A percentile compares a stretch with the other conserved stretches of the same genome.
Conservation (phyloP, 352 stramenopile genomes). For the Elongisporangium anandrum region DNA sequence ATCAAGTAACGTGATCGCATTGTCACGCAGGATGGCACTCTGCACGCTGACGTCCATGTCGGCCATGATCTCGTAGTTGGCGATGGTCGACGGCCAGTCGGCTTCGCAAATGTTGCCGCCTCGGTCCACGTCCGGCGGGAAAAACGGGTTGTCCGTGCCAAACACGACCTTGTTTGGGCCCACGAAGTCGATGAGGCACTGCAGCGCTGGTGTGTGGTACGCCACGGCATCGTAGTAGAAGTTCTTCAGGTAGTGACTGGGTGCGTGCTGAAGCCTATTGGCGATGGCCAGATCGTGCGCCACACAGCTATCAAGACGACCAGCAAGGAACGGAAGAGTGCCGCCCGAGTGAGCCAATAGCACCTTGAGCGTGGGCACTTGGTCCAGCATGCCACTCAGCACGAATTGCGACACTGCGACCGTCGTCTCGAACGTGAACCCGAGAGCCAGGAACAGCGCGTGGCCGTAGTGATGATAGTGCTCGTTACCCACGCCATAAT, state of each 20-base stretch:
- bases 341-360: conserved; percentile 60
- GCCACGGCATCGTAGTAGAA: conserved; percentile 65
- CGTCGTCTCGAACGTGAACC: conserved; percentile 70
- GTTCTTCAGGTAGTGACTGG: conserved; percentile 46
- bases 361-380: conserved; percentile 38
- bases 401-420: conserved; percentile 54
- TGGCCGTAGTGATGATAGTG: conserved; percentile 54
- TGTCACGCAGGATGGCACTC: conserved; percentile 34
- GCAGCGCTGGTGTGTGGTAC: conserved; percentile 44
- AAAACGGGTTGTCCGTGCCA: conserved; percentile 67
- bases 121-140: conserved; percentile 24
- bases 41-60: conserved; percentile 27
- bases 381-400: conserved; percentile 48
- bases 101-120: conserved; percentile 11
- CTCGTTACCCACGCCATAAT: conserved; percentile 64
- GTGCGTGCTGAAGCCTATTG: conserved; percentile 30
- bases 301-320: conserved; percentile 57
- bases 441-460: conserved; percentile 49
- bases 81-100: conserved; percentile 36
- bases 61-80: conserved; percentile 46
- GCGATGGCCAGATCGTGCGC: conserved; percentile 40
- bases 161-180: conserved; percentile 50
- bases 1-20: conserved; percentile 26
- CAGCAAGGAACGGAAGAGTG: conserved; percentile 54
- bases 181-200: conserved; percentile 55